phyloP scores from a whole-genome alignment of 2,329 filamentous ascomycete species.

The Trichoderma atrobrunneum region DNA sequence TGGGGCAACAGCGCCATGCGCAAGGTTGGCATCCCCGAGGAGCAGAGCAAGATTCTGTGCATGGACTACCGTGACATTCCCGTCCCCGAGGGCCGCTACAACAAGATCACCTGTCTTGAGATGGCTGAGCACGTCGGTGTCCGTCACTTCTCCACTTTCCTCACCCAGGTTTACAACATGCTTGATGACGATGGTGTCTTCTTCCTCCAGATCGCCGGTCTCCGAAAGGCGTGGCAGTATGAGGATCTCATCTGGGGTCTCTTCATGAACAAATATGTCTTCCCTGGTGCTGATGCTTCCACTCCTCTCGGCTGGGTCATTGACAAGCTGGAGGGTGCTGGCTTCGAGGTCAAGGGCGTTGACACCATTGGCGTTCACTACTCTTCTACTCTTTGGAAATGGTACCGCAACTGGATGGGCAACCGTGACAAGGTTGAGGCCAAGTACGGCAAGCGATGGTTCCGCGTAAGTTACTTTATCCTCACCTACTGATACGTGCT shows the following conservation, averaged over 20 bases:
- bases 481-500: no score
- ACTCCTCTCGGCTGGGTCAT: slow-evolving; percentile 88
- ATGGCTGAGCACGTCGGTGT: slow-evolving; percentile 99
- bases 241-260: slow-evolving; percentile 97
- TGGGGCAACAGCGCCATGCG: slow-evolving; percentile 93
- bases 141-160: slow-evolving; percentile 77
- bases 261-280: slow-evolving; percentile 99
- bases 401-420: slow-evolving; percentile 98
- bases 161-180: slow-evolving; percentile 89
- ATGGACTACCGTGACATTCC: slow-evolving; percentile 97
- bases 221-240: slow-evolving; percentile 95
- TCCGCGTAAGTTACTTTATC: slow-evolving; percentile 63
- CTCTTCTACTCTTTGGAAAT: slow-evolving; percentile 92
- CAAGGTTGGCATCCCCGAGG: slow-evolving; percentile 75
- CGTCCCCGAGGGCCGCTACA: slow-evolving; percentile 65
- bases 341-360: slow-evolving; percentile 76
- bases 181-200: slow-evolving; percentile 94
- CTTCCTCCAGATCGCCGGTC: slow-evolving; percentile 92
- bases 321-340: slow-evolving; percentile 72
- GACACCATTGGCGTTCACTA: slow-evolving; percentile 97
- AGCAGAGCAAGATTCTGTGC: slow-evolving; percentile 89
- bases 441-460: slow-evolving; percentile 96
- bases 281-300: slow-evolving; percentile 93
- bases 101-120: slow-evolving; percentile 96
- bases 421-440: slow-evolving; percentile 89